These are phyloP conservation scores for Xylariaceae sp. DNA, from an alignment of 2,329 filamentous ascomycete genomes.

Conservation along the genomic window DNA sequence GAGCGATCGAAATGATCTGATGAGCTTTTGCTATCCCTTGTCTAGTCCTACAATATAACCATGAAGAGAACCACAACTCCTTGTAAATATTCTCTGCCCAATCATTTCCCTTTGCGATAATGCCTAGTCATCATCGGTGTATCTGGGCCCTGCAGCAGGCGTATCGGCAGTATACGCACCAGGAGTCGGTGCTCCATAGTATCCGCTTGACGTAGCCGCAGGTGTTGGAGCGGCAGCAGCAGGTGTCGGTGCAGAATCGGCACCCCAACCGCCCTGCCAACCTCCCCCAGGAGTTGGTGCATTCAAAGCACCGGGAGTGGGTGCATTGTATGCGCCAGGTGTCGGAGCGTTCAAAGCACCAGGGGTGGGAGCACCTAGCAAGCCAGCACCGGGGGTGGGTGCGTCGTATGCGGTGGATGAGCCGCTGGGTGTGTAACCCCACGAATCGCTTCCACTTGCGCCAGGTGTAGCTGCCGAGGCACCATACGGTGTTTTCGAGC, in stretches of 20 bases:
- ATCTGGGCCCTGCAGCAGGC: constrained; percentile 41
- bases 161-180: constrained; percentile 43
- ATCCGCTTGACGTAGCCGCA: constrained; percentile 60
- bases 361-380: constrained; percentile 65
- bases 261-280: constrained; percentile 65
- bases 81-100: constrained; percentile 12
- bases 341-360: constrained; percentile 73
- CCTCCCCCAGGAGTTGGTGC: constrained; percentile 74
- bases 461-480: constrained; percentile 64
- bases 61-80: constrained; percentile 5
- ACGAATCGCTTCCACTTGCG: constrained; percentile 63
- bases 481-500: constrained; percentile 81
- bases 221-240: constrained; percentile 73
- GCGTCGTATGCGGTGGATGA: constrained; percentile 68
- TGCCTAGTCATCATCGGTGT: constrained; percentile 42
- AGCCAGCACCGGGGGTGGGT: constrained; percentile 67
- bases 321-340: constrained; percentile 71
- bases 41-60: neutral
- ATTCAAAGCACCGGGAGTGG: constrained; percentile 65
- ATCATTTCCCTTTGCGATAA: constrained; percentile 19
- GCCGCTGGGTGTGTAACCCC: constrained; percentile 63
- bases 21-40: neutral
- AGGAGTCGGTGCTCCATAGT: constrained; percentile 51
- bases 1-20: neutral
- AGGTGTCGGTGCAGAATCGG: constrained; percentile 71